Percentiles rank a stretch among this genome's conserved stretches.
phyloP scores from a whole-genome alignment of 1,284 basidiomycete species.

The Ganoderma sinense region DNA sequence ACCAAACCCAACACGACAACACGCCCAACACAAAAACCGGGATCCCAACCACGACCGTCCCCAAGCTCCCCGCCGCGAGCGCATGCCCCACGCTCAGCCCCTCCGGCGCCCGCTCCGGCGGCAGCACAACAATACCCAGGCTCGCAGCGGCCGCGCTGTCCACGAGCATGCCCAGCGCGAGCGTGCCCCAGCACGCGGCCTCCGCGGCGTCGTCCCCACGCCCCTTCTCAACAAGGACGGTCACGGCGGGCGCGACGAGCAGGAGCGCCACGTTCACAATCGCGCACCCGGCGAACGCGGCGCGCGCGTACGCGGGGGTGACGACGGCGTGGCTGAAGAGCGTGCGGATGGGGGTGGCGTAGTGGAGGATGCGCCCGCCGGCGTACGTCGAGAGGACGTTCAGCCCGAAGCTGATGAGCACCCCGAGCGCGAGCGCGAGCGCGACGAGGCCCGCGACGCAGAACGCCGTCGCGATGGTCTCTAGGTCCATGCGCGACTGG shows the following conservation, averaged over 20 bases:
- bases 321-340: not conserved
- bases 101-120: not conserved
- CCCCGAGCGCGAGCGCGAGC: slow-evolving; percentile 2
- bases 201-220: not conserved
- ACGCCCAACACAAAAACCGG: not conserved
- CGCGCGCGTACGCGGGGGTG: slow-evolving; percentile 1
- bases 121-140: not conserved
- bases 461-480: not conserved
- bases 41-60: not conserved
- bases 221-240: not conserved
- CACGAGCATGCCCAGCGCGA: not conserved
- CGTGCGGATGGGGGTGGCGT: not conserved
- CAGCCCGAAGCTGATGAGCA: slow-evolving; percentile 9
- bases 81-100: not conserved
- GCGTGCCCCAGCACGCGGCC: not conserved
- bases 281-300: not conserved
- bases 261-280: not conserved
- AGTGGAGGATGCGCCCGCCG: slow-evolving; percentile 8
- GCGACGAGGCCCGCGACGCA: not conserved
- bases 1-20: not conserved
- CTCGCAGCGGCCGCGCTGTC: not conserved
- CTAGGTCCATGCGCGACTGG: not conserved
- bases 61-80: not conserved
- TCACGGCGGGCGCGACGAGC: not conserved
- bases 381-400: not conserved